Evolutionary conservation across 768 basidiomycete genomes (phyloP), one percentile per base, ranked within the genome.

Genomic region (Jaapia argillacea): DNA sequence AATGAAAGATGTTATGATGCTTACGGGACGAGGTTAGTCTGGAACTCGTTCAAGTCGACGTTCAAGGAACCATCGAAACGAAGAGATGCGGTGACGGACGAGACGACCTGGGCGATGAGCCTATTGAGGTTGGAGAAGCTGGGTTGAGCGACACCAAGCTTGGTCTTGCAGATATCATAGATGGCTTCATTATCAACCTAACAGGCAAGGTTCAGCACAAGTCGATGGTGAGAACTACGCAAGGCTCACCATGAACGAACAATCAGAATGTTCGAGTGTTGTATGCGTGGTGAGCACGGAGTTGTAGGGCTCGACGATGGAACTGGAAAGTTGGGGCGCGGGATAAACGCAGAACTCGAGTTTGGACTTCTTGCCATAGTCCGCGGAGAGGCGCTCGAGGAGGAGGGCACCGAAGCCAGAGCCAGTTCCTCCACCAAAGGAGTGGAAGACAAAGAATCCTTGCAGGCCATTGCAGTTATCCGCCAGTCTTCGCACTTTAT

Each of bases 361-460:
- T 73, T 97, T 97, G 44, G 88, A 92, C 70, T 97, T 99, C 70
- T 97, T 99, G 62, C 94, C 94, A 54, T 96, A 99, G 64, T 99
- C 94, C 46, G 85, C 85, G 14, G 93, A 93, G 42, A 99, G 80
- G 52, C 87, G 81, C 68, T 98, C 94, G 47, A 99, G 80, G 42
- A 98, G 77, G 52, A 98, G 79, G 41, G 94, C 92, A 56, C 94
- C 94, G 60, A 99, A 94, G 51, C 94, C 94, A 46, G 94, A 99
- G 49, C 94, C 94, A 50, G 94, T 98, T 66, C 94, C 94, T 58
- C 94, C 94, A 63, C 94, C 94, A 64, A 99, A 98, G 40, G 94
- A 99, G 73, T 97, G 94, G 82, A 98, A 98, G 54, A 96, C 91
- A 62, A 98, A 98, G 75, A 98, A 99, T 48, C 94, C 94, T 65